Evolutionary conservation across 768 basidiomycete species (phyloP), one percentile per base, ranked within the genome.

Genomic region (Lenzites betulinus): DNA sequence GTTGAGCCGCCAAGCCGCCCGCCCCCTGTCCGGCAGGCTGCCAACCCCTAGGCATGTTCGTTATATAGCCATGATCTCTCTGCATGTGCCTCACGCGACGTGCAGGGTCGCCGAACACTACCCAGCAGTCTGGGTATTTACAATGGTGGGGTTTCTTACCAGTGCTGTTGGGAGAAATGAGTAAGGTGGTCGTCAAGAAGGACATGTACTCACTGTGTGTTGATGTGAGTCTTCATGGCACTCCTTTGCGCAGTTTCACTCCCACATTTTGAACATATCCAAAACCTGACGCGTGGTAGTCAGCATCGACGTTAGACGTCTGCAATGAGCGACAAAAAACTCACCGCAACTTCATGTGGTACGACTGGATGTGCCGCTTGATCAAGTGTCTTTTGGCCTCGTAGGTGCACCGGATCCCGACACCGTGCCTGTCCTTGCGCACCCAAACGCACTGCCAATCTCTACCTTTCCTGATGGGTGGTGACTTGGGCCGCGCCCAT

Each of bases 41-140:
- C n/a, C n/a, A n/a, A n/a, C n/a, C n/a, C n/a, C n/a, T n/a, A n/a
- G n/a, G n/a, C 75, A 78, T 2, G 84, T 81, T 20, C 78, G 53
- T n/a, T n/a, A n/a, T n/a, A 59, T 86, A 83, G 22, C 77, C 77
- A 64, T 88, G 86, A 20, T 69, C 73, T 12, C 78, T 75, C 20
- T 80, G 76, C 72, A 83, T 81, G 69, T 88, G 87, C 38, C 83
- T 76, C 64, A 86, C 85, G 44, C 85, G 75, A 53, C 86, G 78
- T 4, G 87, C 85, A 18, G 86, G 86, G 65, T 89, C 87, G 54
- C 82, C 85, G 76, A 87, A 89, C 15, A n/a, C n/a, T n/a, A n/a
- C n/a, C n/a, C 73, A 71, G 64, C 78, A 76, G 12, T 74, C 78
- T 62, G 87, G 88, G 55, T 67, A 83, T 22, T 75, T 79, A 67